Conservation (phyloP, 2,329 filamentous ascomycete species). For the Penicillium sp. region DNA sequence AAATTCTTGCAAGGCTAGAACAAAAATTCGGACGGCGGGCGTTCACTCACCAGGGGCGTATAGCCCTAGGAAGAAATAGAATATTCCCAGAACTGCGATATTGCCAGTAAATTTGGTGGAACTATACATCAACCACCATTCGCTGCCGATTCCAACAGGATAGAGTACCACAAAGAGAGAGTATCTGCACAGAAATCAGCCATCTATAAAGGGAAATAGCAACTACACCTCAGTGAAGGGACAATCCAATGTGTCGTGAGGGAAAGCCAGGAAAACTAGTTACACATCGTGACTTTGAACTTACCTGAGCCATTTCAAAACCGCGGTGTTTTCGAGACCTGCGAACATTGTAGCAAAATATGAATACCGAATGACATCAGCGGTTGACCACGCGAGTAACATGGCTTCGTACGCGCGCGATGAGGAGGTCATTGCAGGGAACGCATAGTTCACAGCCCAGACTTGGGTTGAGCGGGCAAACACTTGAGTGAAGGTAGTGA, state of each 20-base stretch:
- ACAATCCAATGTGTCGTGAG: neutral
- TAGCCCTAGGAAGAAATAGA: conserved; percentile 34
- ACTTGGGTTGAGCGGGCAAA: conserved; percentile 39
- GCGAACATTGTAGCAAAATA: conserved; percentile 33
- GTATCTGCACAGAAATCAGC: conserved; percentile 23
- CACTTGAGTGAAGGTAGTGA: conserved; percentile 37
- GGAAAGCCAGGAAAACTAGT: neutral
- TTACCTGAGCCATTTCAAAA: conserved; percentile 33
- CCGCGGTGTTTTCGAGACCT: conserved; percentile 16
- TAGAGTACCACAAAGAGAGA: conserved; percentile 36
- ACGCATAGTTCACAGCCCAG: conserved; percentile 37
- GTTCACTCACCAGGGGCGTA: conserved; percentile 33
- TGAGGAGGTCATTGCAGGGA: conserved; percentile 21
- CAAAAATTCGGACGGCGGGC: neutral
- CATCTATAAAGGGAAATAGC: neutral
- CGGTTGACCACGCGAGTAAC: conserved; percentile 35
- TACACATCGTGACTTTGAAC: neutral
- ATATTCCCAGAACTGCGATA: conserved; percentile 21
- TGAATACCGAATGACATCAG: conserved; percentile 32
- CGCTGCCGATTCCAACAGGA: conserved; percentile 34
- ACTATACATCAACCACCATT: conserved; percentile 38
- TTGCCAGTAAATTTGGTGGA: conserved; percentile 21
- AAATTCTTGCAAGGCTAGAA: neutral
- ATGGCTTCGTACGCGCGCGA: conserved; percentile 31
- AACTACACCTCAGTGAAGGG: neutral